These are phyloP conservation scores for Acidiella bohemica DNA, from an alignment of 495 filamentous ascomycete genomes.

Conservation along the genomic window DNA sequence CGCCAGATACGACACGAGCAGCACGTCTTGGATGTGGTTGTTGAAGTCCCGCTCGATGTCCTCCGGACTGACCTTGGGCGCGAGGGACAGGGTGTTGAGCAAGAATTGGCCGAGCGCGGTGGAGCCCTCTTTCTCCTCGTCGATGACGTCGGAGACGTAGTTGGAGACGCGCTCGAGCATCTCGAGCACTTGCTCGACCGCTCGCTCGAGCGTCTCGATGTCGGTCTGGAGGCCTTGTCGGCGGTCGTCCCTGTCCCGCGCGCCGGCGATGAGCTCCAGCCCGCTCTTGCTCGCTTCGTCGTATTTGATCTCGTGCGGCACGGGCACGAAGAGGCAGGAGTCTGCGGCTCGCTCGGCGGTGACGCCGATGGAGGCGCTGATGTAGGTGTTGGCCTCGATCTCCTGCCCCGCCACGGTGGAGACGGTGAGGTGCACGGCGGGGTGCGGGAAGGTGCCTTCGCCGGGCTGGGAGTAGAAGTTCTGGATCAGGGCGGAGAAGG, in stretches of 20 bases:
- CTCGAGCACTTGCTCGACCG: conserved; percentile 68
- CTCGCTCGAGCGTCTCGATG: conserved; percentile 71
- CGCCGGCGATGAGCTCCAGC: conserved; percentile 69
- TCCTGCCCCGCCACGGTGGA: conserved; percentile 73
- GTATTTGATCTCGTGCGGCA: conserved; percentile 74
- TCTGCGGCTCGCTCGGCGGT: conserved; percentile 88
- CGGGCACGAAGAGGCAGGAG: conserved; percentile 89
- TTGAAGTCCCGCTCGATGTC: conserved; percentile 97
- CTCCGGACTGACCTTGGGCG: conserved; percentile 79
- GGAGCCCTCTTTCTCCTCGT: conserved; percentile 51
- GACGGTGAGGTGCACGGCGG: conserved; percentile 89
- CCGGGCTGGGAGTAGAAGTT: conserved; percentile 98
- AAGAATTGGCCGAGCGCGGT: conserved; percentile 87
- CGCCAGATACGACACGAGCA: conserved; percentile 90
- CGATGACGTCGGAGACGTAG: conserved; percentile 76
- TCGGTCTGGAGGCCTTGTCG: conserved; percentile 61
- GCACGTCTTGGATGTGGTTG: conserved; percentile 96
- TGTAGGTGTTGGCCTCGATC: conserved; percentile 79
- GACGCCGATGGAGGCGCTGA: conserved; percentile 86
- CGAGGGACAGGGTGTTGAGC: conserved; percentile 77
- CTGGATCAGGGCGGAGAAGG: conserved; percentile 94
- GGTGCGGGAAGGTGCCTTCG: conserved; percentile 91
- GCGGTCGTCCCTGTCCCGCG: conserved; percentile 65
- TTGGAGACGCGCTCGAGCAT: conserved; percentile 80
- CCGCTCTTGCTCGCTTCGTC: conserved; percentile 86